These are phyloP conservation scores for Naganishia vishniacii DNA, from an alignment of 768 basidiomycete genomes.

Conservation along the genomic window DNA sequence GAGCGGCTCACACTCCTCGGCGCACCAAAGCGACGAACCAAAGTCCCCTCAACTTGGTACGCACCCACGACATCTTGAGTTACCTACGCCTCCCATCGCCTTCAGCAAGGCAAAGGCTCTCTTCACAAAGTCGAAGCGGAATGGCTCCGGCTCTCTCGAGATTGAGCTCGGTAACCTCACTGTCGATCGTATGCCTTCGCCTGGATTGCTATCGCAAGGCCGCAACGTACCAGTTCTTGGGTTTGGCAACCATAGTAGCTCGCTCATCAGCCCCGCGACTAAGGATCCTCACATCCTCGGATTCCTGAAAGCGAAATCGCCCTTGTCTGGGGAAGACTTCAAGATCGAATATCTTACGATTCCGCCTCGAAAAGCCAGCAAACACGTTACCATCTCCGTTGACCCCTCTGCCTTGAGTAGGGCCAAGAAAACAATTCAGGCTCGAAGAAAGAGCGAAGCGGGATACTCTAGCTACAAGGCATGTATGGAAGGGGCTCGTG, in stretches of 20 bases:
- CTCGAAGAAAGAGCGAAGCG: background rate
- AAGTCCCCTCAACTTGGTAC: conserved; percentile 7
- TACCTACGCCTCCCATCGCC: background rate
- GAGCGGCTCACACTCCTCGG: conserved; percentile 26
- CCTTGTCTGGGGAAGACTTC: background rate
- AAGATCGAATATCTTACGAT: conserved; percentile 9
- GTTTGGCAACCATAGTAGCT: background rate
- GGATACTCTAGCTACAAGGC: conserved; percentile 35
- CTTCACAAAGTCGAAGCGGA: conserved; percentile 21
- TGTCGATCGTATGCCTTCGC: conserved; percentile 25
- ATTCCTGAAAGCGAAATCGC: background rate
- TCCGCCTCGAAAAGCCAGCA: conserved; percentile 1
- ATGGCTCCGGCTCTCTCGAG: conserved; percentile 14
- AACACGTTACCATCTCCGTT: conserved; percentile 6
- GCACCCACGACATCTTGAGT: conserved; percentile 3
- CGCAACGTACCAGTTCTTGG: conserved; percentile 21
- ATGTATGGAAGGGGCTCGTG: conserved; percentile 44
- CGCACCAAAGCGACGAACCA: conserved; percentile 18
- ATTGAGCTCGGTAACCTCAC: conserved; percentile 9
- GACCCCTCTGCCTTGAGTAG: background rate
- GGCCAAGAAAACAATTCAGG: background rate
- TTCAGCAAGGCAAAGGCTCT: conserved; percentile 13
- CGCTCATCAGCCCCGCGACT: conserved; percentile 14
- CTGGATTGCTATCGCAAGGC: conserved; percentile 20
- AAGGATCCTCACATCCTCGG: background rate